Percentiles rank a stretch among this genome's conserved stretches.
Evolutionary conservation across 139 green algal species (phyloP).

Genomic region (Tetraselmis striata): DNA sequence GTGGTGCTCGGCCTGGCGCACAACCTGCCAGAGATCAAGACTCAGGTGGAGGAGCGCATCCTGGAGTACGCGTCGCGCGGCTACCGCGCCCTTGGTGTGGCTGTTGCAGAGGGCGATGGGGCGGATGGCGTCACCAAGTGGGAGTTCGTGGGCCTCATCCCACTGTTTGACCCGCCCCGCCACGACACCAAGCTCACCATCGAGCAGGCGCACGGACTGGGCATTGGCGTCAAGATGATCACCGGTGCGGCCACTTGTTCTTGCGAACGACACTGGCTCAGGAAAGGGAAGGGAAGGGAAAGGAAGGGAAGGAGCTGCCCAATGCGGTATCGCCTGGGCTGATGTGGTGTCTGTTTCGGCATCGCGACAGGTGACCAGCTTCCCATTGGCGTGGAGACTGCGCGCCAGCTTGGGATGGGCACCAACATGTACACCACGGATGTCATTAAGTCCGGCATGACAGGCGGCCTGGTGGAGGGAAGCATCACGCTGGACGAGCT

Average conservation of each 20-base stretch:
- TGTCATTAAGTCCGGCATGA: constrained; percentile 35
- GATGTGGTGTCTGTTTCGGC: no score
- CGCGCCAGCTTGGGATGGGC: constrained; percentile 77
- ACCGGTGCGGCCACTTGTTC: no score
- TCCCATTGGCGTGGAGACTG: constrained; percentile 79
- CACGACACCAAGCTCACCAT: constrained; percentile 80
- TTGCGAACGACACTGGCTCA: no score
- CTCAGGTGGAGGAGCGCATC: constrained; percentile 58
- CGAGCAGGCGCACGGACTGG: constrained; percentile 23
- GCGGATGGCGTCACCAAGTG: constrained; percentile 36
- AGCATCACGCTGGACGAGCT: constrained; percentile 50
- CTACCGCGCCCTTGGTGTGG: constrained; percentile 68
- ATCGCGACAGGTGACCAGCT: no score
- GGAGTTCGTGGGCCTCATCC: constrained; percentile 62
- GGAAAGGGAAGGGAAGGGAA: no score
- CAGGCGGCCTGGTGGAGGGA: constrained; percentile 30
- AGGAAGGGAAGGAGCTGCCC: no score
- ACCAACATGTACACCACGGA: constrained; percentile 65
- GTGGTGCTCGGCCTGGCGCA: constrained; percentile 57
- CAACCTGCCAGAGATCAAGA: constrained; percentile 46
- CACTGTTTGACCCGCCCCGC: constrained; percentile 75
- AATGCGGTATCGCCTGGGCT: no score
- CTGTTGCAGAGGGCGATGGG: constrained; percentile 41
- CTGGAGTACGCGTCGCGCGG: constrained; percentile 67
- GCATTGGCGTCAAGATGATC: constrained; percentile 81